Conservation (phyloP, 192 early-diverging fungal species). For the Entomortierella beljakovae region DNA sequence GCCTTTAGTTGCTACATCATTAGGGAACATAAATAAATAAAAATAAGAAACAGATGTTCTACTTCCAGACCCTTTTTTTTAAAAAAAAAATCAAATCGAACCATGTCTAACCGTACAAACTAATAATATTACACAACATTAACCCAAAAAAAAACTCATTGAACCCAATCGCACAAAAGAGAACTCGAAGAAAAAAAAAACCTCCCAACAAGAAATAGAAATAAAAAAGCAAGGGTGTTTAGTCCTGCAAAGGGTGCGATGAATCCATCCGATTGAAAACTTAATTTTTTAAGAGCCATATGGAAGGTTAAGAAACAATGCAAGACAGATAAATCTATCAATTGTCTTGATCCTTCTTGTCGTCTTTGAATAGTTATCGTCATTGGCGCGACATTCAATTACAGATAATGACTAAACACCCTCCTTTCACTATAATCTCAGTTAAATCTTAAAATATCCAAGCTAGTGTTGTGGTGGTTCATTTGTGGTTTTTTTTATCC, state of each 20-base stretch:
- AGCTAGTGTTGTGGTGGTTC: too few relatives aligned
- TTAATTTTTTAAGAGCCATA: conserved; percentile 48
- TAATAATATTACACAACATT: too few relatives aligned
- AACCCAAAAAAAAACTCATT: neutral
- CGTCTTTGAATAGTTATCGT: conserved; percentile 34
- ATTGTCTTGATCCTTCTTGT: conserved; percentile 20
- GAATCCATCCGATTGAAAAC: conserved; percentile 55
- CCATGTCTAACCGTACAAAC: too few relatives aligned
- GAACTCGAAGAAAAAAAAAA: neutral
- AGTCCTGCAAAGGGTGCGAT: conserved; percentile 46
- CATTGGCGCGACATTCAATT: conserved; percentile 44
- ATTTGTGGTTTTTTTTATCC: neutral
- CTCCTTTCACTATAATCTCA: neutral
- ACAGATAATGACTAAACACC: conserved; percentile 1
- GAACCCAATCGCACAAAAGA: neutral
- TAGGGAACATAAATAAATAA: conserved; percentile 15
- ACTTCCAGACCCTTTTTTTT: neutral
- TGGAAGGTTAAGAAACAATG: neutral
- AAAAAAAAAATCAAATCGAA: neutral
- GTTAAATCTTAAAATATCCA: too few relatives aligned
- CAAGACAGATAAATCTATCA: neutral
- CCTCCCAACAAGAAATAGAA: conserved; percentile 4
- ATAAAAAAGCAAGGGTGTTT: neutral
- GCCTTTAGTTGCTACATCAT: conserved; percentile 49
- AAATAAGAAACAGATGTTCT: neutral